phyloP scores from a whole-genome alignment of 805 yeast genomes.

The Ascoidea rubescens region DNA sequence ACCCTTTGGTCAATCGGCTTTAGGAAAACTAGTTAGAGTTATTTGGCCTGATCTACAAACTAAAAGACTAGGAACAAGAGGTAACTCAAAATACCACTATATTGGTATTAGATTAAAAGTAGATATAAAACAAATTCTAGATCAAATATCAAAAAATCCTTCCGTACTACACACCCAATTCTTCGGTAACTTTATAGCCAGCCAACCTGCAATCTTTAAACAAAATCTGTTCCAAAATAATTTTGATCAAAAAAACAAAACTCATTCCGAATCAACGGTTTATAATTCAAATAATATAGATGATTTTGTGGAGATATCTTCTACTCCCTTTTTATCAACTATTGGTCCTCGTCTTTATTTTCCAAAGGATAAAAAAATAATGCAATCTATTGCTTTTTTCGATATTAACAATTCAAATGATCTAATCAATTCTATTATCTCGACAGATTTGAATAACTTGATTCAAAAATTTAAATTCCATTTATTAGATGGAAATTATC shows the following conservation, averaged over 20 bases:
- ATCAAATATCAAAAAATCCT: too few species aligned
- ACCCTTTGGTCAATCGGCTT: slow-evolving; percentile 60
- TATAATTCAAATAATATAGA: background rate
- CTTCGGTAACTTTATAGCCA: background rate
- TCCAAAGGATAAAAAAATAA: background rate
- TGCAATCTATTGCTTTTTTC: background rate
- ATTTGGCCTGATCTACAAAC: slow-evolving; percentile 57
- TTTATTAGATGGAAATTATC: background rate
- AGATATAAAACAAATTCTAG: background rate
- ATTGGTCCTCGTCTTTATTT: background rate
- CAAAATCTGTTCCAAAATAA: too few species aligned
- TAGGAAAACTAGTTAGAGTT: slow-evolving; percentile 60
- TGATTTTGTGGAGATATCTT: background rate
- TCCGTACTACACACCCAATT: background rate
- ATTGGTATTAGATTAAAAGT: slow-evolving; percentile 40
- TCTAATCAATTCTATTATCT: too few species aligned
- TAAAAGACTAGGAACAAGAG: slow-evolving; percentile 69
- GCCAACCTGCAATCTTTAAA: too few species aligned
- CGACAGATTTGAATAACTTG: too few species aligned
- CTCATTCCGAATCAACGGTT: background rate
- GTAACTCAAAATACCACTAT: slow-evolving; percentile 75
- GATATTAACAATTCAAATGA: background rate
- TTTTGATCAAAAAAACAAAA: too few species aligned
- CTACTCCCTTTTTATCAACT: background rate
- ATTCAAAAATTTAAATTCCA: too few species aligned